A percentile compares a stretch with the other conserved stretches of the same genome.
Conservation (phyloP, 2,329 filamentous ascomycete genomes). For the Pseudogymnoascus sp. region DNA sequence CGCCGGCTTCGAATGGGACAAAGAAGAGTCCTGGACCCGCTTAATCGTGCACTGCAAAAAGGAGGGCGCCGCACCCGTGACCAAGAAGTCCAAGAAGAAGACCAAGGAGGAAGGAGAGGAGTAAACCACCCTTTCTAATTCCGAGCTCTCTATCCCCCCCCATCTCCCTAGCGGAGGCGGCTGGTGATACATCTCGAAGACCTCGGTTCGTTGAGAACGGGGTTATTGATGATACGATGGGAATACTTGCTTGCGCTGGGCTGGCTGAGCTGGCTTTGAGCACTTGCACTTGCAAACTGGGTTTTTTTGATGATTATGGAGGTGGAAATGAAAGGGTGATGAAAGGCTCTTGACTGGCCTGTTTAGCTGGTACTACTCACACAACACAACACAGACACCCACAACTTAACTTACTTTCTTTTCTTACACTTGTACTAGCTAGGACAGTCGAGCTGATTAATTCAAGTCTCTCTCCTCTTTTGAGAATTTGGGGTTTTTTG, state of each 20-base stretch:
- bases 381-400: neutral
- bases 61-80: constrained; percentile 49
- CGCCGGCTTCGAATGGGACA: constrained; percentile 93
- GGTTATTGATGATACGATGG: neutral
- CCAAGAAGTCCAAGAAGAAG: constrained; percentile 58
- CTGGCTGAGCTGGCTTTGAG: neutral
- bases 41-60: constrained; percentile 81
- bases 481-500: neutral
- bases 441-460: neutral
- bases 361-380: neutral
- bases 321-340: neutral
- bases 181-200: neutral
- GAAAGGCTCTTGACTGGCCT: neutral
- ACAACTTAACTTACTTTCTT: neutral
- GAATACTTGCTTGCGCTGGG: neutral
- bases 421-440: neutral
- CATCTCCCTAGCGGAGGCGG: neutral
- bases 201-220: neutral
- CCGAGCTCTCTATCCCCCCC: neutral
- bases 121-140: neutral
- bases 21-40: constrained; percentile 80
- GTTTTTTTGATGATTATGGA: neutral
- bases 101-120: constrained; percentile 34
- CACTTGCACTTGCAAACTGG: neutral
- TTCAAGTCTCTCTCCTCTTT: neutral